Evolutionary conservation across 2,329 filamentous ascomycete genomes (phyloP).

Genomic region (Colletotrichum limetticola): DNA sequence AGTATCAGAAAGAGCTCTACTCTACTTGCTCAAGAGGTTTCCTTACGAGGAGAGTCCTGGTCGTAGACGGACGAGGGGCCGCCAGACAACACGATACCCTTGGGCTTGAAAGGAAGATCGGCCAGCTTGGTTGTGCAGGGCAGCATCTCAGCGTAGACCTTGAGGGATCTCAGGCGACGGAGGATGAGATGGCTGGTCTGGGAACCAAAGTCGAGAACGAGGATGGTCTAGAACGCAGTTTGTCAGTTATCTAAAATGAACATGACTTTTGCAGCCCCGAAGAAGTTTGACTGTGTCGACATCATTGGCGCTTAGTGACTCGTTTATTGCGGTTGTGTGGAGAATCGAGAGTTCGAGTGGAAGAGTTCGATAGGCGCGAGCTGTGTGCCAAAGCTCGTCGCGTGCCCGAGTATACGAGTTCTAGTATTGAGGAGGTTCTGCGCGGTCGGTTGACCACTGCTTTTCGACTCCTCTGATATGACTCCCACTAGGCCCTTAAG

Average conservation of each 20-base stretch:
- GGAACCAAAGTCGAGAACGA: constrained; percentile 77
- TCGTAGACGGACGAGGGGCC: constrained; percentile 83
- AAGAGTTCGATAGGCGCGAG: background rate
- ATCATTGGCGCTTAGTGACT: constrained; percentile 37
- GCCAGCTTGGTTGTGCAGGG: constrained; percentile 85
- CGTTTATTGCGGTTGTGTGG: background rate
- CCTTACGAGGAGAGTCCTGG: constrained; percentile 68
- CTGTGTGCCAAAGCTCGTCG: background rate
- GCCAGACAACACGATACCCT: constrained; percentile 75
- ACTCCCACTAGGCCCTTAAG: background rate
- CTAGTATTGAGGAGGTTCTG: background rate
- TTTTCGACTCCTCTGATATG: too few species aligned
- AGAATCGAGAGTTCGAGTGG: background rate
- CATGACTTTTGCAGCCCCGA: too few species aligned
- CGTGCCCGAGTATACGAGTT: background rate
- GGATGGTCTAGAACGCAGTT: constrained; percentile 64
- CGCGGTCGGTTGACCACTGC: too few species aligned
- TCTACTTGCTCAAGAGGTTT: background rate
- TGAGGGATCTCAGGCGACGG: constrained; percentile 79
- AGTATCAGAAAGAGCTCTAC: constrained; percentile 23
- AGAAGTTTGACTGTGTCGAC: constrained; percentile 38
- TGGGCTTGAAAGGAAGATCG: constrained; percentile 82
- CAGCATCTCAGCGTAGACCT: constrained; percentile 88
- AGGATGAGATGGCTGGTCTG: constrained; percentile 82
- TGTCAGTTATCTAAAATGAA: background rate